Evolutionary conservation across 2,329 filamentous ascomycete genomes (phyloP).

Genomic region (Proliferodiscus dingleyae): DNA sequence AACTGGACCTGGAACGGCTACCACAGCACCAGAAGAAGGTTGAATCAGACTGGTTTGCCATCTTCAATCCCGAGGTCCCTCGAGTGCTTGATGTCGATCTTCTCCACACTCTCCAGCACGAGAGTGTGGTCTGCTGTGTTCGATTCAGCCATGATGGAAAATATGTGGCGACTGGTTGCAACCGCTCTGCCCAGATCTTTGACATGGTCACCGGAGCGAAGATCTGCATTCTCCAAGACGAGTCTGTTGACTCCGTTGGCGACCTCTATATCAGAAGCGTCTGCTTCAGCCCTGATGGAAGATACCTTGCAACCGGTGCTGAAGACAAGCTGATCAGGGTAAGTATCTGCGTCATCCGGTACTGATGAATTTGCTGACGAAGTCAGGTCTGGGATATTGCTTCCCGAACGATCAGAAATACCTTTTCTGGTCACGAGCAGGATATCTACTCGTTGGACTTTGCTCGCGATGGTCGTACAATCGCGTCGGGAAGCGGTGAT

Average conservation of each 20-base stretch:
- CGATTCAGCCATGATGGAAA: conserved; percentile 94
- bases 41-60: conserved; percentile 88
- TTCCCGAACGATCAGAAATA: conserved; percentile 77
- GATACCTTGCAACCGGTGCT: conserved; percentile 89
- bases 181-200: conserved; percentile 98
- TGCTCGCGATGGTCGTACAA: conserved; percentile 85
- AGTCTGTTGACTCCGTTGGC: conserved; percentile 77
- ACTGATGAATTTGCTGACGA: conserved; percentile 13
- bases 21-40: conserved; percentile 85
- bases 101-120: conserved; percentile 86
- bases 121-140: conserved; percentile 97
- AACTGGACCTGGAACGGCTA: conserved; percentile 81
- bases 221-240: conserved; percentile 85
- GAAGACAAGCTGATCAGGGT: conserved; percentile 97
- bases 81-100: conserved; percentile 90
- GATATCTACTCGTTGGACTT: conserved; percentile 98
- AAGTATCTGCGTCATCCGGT: conserved; percentile 37
- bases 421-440: conserved; percentile 95
- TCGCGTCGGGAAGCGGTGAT: conserved; percentile 93
- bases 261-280: conserved; percentile 97
- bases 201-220: conserved; percentile 84
- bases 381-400: conserved; percentile 91
- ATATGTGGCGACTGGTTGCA: conserved; percentile 94
- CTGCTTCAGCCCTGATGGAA: conserved; percentile 96
- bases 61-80: conserved; percentile 90